Base-by-base conservation (phyloP, 768 basidiomycete genomes). In the Sutorius australiensis region DNA sequence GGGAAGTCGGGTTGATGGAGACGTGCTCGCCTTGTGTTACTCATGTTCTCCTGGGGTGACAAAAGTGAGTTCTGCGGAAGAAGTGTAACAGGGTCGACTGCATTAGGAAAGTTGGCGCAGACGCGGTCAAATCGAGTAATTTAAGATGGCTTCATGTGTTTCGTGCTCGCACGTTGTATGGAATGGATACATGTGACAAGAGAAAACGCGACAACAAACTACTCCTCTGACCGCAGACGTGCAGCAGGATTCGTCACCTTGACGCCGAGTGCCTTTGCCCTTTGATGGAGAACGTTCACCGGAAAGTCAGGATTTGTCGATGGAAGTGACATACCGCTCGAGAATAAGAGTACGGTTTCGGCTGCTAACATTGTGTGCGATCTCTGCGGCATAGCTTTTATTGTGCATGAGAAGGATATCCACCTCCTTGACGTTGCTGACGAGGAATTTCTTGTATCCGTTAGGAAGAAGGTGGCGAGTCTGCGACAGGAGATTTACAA, bases 341-440 rank as follows among this genome's bases (percentile, higher is more conserved):
- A 98, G 76, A 63, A 99, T 94, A 52, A 80, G 75, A 50, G 86
- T 85, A 62, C 97, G 90, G 81, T 98, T 98, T 71, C 92, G 87
- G 79, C 89, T 90, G 77, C 87, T 91, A 60, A 99, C 94, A 62
- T 84, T 86, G 81, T 97, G 95, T 48, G 97, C 97, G 64, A 99
- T 93, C 72, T 95, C 92, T 49, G 94, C 97, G 45, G 94, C 87
- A 70, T 88, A 98, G 66, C 77, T 87, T 79, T 92, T 92, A 84
- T 92, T 95, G 83, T 98, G 95, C 93, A 98, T 95, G 48, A 98
- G 80, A 58, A 98, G 86, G 63, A 98, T 83, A 65, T 98, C 94
- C 56, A 99, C 75, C 72, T 98, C 95, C 71, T 87, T 83, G 49
- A 89, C 81, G 75, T 98, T 98, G 81, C 81, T 87, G 66, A 99